phyloP scores from a whole-genome alignment of 1,139 yeast species.

The Suhomyces bolitotheri region DNA sequence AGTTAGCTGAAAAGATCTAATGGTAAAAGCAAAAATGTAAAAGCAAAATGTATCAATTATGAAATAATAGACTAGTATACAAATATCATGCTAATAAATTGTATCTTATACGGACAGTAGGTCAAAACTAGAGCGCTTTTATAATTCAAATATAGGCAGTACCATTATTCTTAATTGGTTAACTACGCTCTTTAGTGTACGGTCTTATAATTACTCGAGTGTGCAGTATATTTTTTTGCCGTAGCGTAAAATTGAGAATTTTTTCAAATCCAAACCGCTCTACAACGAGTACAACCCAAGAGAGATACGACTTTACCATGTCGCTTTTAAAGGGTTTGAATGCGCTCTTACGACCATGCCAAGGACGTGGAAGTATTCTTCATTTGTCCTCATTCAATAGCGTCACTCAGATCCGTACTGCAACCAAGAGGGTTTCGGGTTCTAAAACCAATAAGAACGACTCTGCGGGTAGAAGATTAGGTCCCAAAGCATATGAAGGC shows the following conservation, averaged over 20 bases:
- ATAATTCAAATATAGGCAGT: too few species aligned
- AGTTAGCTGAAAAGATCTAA: slow-evolving; percentile 63
- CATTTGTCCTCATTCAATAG: slow-evolving; percentile 18
- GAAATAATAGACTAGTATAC: too few species aligned
- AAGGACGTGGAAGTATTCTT: slow-evolving; percentile 1
- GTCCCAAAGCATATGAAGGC: slow-evolving; percentile 84
- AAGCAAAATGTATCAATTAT: neutral
- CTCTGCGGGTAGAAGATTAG: slow-evolving; percentile 93
- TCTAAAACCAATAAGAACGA: slow-evolving; percentile 91
- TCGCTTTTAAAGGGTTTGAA: slow-evolving; percentile 8
- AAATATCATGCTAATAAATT: too few species aligned
- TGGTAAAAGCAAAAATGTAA: slow-evolving; percentile 2
- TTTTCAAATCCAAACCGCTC: slow-evolving; percentile 7
- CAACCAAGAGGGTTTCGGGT: slow-evolving; percentile 93
- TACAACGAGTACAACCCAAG: neutral
- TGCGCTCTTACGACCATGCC: slow-evolving; percentile 9
- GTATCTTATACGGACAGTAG: too few species aligned
- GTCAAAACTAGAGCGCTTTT: too few species aligned
- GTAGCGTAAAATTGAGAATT: slow-evolving; percentile 11
- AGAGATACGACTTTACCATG: too few species aligned
- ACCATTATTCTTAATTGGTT: too few species aligned
- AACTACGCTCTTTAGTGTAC: too few species aligned
- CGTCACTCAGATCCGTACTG: slow-evolving; percentile 68
- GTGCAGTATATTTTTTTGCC: too few species aligned
- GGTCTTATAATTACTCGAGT: too few species aligned